Percentiles rank a stretch among this genome's conserved stretches.
These are phyloP conservation scores for Didymella arachidicola DNA, from an alignment of 2,329 filamentous ascomycete species.

Conservation along the genomic window DNA sequence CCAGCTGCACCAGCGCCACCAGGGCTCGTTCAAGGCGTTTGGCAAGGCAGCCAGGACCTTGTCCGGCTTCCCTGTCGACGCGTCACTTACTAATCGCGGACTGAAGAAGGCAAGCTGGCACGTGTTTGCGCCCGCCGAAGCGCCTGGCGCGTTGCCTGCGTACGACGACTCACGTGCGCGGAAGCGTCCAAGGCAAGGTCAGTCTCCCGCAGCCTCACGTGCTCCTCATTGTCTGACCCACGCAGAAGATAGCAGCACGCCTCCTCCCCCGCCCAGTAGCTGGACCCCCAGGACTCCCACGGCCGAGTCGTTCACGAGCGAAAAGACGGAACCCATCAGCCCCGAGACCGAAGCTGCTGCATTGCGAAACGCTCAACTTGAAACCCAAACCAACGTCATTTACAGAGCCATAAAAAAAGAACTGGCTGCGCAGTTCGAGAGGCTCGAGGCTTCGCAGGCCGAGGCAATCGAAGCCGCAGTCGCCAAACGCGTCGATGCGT, in stretches of 20 bases:
- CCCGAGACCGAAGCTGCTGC: constrained; percentile 13
- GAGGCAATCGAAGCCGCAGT: constrained; percentile 1
- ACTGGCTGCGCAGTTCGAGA: not conserved
- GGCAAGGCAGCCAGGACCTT: constrained; percentile 17
- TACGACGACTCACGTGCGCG: constrained; percentile 17
- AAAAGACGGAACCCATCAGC: constrained; percentile 20
- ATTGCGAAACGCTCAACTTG: not conserved
- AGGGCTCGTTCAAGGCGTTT: constrained; percentile 20
- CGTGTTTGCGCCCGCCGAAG: constrained; percentile 19
- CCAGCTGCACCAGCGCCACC: constrained; percentile 15
- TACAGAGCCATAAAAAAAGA: not conserved
- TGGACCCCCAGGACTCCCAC: constrained; percentile 7
- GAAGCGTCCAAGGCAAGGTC: constrained; percentile 19
- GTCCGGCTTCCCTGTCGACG: constrained; percentile 16
- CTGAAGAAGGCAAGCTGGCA: constrained; percentile 22
- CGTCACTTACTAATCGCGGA: constrained; percentile 10
- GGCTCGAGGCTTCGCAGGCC: not conserved
- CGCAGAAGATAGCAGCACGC: constrained; percentile 7
- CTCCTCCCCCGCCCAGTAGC: constrained; percentile 2
- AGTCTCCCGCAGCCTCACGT: not conserved
- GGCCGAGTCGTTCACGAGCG: constrained; percentile 13
- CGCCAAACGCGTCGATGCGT: not conserved
- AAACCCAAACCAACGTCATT: not conserved
- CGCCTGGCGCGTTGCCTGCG: constrained; percentile 19
- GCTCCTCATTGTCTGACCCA: constrained; percentile 1